phyloP scores from a whole-genome alignment of 1,284 basidiomycete species.

The Cerrena zonata region DNA sequence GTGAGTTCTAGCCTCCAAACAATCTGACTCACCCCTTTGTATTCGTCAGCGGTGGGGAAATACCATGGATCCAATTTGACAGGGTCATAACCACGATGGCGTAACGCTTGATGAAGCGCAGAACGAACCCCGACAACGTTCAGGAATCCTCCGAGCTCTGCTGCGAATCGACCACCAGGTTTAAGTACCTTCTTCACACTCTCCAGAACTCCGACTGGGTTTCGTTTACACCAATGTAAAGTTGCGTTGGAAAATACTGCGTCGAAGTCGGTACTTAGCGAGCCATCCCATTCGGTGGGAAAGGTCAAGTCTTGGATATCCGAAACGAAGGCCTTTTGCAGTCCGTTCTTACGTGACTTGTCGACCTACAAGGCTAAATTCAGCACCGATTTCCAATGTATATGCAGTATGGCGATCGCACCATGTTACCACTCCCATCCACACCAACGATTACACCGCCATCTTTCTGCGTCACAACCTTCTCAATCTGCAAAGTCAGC shows the following conservation, averaged over 20 bases:
- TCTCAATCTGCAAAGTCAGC: slow-evolving; percentile 54
- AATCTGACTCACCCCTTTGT: slow-evolving; percentile 43
- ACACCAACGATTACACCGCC: slow-evolving; percentile 60
- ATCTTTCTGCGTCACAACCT: slow-evolving; percentile 38
- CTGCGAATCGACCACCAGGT: slow-evolving; percentile 63
- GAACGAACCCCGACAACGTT: slow-evolving; percentile 63
- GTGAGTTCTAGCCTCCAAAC: neutral
- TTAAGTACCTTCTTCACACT: slow-evolving; percentile 57
- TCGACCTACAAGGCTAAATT: slow-evolving; percentile 51
- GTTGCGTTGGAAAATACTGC: slow-evolving; percentile 75
- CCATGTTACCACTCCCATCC: slow-evolving; percentile 72
- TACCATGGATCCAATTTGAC: slow-evolving; percentile 71
- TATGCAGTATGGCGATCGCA: too few species aligned
- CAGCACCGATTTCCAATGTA: too few species aligned
- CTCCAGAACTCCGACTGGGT: slow-evolving; percentile 61
- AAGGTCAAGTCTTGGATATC: slow-evolving; percentile 48
- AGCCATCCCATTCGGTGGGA: slow-evolving; percentile 16
- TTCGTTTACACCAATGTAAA: slow-evolving; percentile 78
- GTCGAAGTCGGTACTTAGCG: slow-evolving; percentile 38
- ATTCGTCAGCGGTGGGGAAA: slow-evolving; percentile 69
- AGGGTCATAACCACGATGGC: slow-evolving; percentile 54
- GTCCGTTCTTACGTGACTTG: slow-evolving; percentile 47
- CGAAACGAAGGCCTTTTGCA: slow-evolving; percentile 41
- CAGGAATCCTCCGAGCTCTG: slow-evolving; percentile 77
- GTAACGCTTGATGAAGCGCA: slow-evolving; percentile 53